phyloP scores from a whole-genome alignment of 2,329 filamentous ascomycete species.

The Colletotrichum siamense region DNA sequence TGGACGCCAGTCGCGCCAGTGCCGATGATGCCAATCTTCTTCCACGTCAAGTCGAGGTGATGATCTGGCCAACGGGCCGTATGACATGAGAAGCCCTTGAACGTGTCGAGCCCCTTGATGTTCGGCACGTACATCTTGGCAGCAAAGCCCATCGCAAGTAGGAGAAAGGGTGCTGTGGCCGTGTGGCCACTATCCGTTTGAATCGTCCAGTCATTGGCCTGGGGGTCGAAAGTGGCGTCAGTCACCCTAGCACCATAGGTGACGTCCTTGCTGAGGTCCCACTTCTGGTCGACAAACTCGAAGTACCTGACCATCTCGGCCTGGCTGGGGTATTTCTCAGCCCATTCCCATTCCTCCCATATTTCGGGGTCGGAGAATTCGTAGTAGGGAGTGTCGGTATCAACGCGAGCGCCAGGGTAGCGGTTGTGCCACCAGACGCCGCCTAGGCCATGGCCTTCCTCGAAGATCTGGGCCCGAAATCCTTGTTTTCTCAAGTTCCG shows the following conservation, averaged over 20 bases:
- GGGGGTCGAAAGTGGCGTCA: slow-evolving; percentile 41
- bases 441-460: neutral
- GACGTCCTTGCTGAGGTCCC: slow-evolving; percentile 44
- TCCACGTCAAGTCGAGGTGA: neutral
- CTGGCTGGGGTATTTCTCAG: slow-evolving; percentile 32
- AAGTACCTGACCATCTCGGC: slow-evolving; percentile 48
- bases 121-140: slow-evolving; percentile 42
- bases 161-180: slow-evolving; percentile 39
- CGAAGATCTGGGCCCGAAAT: neutral
- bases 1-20: slow-evolving; percentile 25
- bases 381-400: slow-evolving; percentile 32
- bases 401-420: slow-evolving; percentile 42
- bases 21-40: slow-evolving; percentile 22
- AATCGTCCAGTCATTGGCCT: slow-evolving; percentile 39
- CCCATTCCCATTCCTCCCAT: slow-evolving; percentile 46
- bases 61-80: neutral
- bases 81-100: neutral
- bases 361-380: slow-evolving; percentile 31
- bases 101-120: slow-evolving; percentile 28
- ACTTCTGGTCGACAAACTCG: slow-evolving; percentile 44
- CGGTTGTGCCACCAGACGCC: slow-evolving; percentile 43
- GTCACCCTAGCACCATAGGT: slow-evolving; percentile 45
- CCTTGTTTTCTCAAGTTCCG: neutral
- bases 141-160: slow-evolving; percentile 45
- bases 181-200: slow-evolving; percentile 37